Percentiles rank a stretch among this genome's conserved stretches.
phyloP scores from a whole-genome alignment of 345 rosid genomes.

The Eucalyptus pauciflora region DNA sequence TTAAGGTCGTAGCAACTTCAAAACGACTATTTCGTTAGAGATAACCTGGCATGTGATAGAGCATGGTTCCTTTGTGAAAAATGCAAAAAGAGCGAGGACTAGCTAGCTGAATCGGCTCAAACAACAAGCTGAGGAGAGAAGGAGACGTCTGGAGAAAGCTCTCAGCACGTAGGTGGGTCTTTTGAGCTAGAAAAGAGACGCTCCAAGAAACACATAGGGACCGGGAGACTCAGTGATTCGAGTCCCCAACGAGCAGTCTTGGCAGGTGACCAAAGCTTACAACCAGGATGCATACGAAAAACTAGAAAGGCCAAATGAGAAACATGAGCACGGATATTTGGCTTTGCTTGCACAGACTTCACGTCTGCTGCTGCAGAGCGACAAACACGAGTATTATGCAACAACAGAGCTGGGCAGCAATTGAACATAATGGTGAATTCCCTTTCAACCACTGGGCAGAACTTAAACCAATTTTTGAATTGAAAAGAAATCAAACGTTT shows the following conservation, averaged over 20 bases:
- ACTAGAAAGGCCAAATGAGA: neutral
- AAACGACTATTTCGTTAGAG: neutral
- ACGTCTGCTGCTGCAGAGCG: neutral
- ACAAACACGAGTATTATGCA: neutral
- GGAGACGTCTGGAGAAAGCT: conserved; percentile 23
- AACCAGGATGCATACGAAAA: neutral
- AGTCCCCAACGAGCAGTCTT: conserved; percentile 6
- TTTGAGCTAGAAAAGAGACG: neutral
- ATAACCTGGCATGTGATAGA: neutral
- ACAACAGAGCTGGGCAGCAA: neutral
- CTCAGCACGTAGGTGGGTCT: conserved; percentile 18
- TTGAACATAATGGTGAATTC: neutral
- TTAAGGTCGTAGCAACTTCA: neutral
- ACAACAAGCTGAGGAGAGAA: conserved; percentile 27
- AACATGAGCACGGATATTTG: neutral
- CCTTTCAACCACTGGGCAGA: neutral
- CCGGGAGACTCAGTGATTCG: neutral
- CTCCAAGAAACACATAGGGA: neutral
- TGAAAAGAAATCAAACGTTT: neutral
- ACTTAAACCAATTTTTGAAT: conserved; percentile 2
- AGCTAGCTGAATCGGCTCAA: conserved; percentile 20
- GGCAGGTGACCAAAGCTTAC: neutral
- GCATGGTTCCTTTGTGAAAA: neutral
- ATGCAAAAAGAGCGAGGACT: conserved; percentile 1
- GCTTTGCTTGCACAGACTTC: neutral